A percentile compares a stretch with the other conserved stretches of the same genome.
These are phyloP conservation scores for Wallacemonas rigidus DNA, from an alignment of 208 protist species.

Conservation along the genomic window DNA sequence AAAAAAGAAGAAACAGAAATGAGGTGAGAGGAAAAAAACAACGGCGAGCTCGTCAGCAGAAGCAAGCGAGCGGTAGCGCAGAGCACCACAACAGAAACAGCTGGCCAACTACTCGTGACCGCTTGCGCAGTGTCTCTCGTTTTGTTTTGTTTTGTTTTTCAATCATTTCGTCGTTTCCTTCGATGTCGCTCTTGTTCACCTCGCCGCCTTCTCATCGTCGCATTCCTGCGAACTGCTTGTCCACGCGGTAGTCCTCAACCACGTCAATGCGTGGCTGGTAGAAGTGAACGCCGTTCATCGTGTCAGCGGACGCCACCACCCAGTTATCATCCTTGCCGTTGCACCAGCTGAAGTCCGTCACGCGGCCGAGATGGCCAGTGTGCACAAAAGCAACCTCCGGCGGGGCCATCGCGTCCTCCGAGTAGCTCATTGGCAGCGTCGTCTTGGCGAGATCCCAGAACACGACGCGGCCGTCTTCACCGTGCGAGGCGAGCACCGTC, in stretches of 20 bases:
- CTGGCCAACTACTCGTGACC: too few species aligned
- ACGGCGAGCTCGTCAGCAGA: background rate
- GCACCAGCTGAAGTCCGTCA: constrained; percentile 94
- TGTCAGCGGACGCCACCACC: constrained; percentile 93
- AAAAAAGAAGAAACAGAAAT: constrained; percentile 16
- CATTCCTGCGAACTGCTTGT: constrained; percentile 17
- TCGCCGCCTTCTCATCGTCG: background rate
- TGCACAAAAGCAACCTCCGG: constrained; percentile 94
- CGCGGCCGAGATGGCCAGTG: constrained; percentile 94
- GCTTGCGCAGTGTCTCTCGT: background rate
- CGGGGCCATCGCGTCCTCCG: constrained; percentile 47
- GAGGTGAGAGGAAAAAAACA: background rate
- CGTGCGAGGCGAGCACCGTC: constrained; percentile 41
- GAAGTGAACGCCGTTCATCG: constrained; percentile 97
- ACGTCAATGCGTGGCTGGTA: constrained; percentile 39
- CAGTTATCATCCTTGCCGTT: constrained; percentile 84
- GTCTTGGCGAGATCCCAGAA: constrained; percentile 55
- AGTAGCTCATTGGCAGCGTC: constrained; percentile 39
- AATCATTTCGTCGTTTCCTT: background rate
- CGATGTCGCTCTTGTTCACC: too few species aligned
- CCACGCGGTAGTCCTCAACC: constrained; percentile 43
- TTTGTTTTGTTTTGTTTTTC: background rate
- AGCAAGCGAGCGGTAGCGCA: too few species aligned
- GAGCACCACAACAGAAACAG: too few species aligned
- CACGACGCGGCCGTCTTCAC: constrained; percentile 59